Evolutionary conservation across 169 alveolate genomes (phyloP).

Genomic region (Eimeria falciformis): DNA sequence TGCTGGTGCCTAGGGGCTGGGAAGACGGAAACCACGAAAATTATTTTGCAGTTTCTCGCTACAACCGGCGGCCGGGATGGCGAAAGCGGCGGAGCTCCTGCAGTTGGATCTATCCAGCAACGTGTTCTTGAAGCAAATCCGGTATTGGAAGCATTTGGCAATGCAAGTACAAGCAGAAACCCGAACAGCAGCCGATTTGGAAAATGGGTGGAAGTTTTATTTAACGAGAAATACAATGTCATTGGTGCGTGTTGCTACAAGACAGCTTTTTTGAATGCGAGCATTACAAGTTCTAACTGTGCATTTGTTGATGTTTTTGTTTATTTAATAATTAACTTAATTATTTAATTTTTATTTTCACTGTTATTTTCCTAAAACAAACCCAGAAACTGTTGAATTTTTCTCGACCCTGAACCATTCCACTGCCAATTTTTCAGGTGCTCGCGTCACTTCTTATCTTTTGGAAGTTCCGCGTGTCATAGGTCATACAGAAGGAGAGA

Average conservation of each 20-base stretch:
- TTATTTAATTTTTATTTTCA: background rate
- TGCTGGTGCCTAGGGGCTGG: slow-evolving; percentile 99
- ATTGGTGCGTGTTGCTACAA: slow-evolving; percentile 60
- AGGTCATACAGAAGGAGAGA: slow-evolving; percentile 91
- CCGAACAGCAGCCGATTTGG: slow-evolving; percentile 96
- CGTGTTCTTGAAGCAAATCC: slow-evolving; percentile 96
- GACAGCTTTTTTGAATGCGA: too few species aligned
- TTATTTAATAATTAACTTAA: background rate
- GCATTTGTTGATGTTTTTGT: too few species aligned
- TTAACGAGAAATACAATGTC: slow-evolving; percentile 87
- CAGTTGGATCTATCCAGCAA: slow-evolving; percentile 77
- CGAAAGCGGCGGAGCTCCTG: background rate
- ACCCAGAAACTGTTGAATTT: too few species aligned
- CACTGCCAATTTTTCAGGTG: slow-evolving; percentile 16
- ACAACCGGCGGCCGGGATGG: slow-evolving; percentile 76
- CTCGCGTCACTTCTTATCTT: slow-evolving; percentile 67
- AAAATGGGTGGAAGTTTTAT: slow-evolving; percentile 91
- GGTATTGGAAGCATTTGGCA: slow-evolving; percentile 98
- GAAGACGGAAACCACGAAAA: slow-evolving; percentile 96
- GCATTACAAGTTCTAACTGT: too few species aligned
- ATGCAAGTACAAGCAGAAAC: slow-evolving; percentile 98
- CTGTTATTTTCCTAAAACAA: background rate
- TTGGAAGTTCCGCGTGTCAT: slow-evolving; percentile 85
- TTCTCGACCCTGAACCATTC: background rate
- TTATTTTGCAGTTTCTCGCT: slow-evolving; percentile 93